These are phyloP conservation scores for Colletotrichum chlorophyti DNA, from an alignment of 2,329 filamentous ascomycete species.

Conservation along the genomic window DNA sequence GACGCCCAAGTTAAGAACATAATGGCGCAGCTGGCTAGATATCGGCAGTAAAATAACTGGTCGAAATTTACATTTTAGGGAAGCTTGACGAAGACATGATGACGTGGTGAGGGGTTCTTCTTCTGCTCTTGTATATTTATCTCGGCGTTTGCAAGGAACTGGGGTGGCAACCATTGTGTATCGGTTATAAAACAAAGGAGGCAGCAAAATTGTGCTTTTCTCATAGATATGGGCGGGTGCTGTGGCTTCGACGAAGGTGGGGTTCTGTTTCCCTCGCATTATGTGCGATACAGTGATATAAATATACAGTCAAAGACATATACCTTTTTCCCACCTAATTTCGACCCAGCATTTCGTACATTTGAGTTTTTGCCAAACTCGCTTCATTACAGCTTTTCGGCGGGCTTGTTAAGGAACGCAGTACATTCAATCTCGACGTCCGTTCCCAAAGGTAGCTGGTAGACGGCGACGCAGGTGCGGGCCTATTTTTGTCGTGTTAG, in stretches of 20 bases:
- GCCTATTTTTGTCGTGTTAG: conserved; percentile 37
- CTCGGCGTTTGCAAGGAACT: conserved; percentile 3
- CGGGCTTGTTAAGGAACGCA: conserved; percentile 27
- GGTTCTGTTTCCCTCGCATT: not conserved
- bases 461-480: conserved; percentile 75
- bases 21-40: conserved; percentile 74
- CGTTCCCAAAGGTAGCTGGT: conserved; percentile 73
- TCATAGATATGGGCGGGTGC: conserved; percentile 3
- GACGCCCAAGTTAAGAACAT: conserved; percentile 72
- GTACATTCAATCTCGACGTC: conserved; percentile 80
- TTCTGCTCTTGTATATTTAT: conserved; percentile 15
- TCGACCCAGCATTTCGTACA: not conserved
- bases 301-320: not conserved
- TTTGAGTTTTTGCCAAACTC: no score
- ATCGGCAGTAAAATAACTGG: conserved; percentile 54
- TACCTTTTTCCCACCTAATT: not conserved
- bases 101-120: conserved; percentile 1
- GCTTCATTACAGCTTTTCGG: conserved; percentile 20
- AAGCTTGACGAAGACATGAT: conserved; percentile 22
- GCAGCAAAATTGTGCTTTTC: not conserved
- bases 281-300: not conserved
- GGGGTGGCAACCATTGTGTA: not conserved
- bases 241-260: not conserved
- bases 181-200: not conserved
- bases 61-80: not conserved